Percentiles rank a stretch among this genome's conserved stretches.
These are phyloP conservation scores for Sporodiniella umbellata DNA, from an alignment of 371 early-diverging fungal genomes.

Conservation along the genomic window DNA sequence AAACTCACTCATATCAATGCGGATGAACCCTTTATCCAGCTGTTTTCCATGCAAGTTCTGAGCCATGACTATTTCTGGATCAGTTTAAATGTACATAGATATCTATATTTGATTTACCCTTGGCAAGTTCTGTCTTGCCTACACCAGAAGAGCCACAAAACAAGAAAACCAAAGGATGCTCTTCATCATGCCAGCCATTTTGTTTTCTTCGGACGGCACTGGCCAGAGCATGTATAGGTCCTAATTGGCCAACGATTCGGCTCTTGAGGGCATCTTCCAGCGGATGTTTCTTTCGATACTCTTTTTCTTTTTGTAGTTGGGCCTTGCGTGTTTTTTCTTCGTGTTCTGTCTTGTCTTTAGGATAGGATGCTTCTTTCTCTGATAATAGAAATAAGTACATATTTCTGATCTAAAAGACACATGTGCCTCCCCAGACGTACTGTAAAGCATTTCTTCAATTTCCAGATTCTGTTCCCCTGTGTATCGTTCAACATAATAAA, in stretches of 20 bases:
- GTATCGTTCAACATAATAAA: constrained; percentile 47
- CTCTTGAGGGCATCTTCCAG: constrained; percentile 48
- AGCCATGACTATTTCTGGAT: constrained; percentile 27
- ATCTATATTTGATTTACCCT: constrained; percentile 40
- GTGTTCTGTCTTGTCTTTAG: constrained; percentile 40
- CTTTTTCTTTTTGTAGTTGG: constrained; percentile 44
- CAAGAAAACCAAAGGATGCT: constrained; percentile 70
- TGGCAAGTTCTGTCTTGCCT: constrained; percentile 74
- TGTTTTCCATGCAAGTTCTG: constrained; percentile 49
- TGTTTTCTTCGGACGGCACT: constrained; percentile 62
- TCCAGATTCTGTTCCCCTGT: constrained; percentile 44
- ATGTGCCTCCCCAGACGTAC: constrained; percentile 19
- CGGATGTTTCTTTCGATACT: constrained; percentile 52
- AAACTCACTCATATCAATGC: constrained; percentile 74
- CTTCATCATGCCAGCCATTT: constrained; percentile 64
- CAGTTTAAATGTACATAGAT: not conserved
- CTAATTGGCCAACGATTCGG: constrained; percentile 63
- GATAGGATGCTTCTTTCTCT: constrained; percentile 37
- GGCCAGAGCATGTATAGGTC: constrained; percentile 59
- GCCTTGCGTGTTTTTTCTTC: constrained; percentile 39
- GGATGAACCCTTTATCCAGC: constrained; percentile 54
- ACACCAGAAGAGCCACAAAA: constrained; percentile 74
- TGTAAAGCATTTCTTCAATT: constrained; percentile 35
- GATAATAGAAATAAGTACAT: not conserved
- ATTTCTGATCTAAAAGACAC: not conserved